Evolutionary conservation across 192 early-diverging fungal genomes (phyloP).

Genomic region (Linderina pennispora): DNA sequence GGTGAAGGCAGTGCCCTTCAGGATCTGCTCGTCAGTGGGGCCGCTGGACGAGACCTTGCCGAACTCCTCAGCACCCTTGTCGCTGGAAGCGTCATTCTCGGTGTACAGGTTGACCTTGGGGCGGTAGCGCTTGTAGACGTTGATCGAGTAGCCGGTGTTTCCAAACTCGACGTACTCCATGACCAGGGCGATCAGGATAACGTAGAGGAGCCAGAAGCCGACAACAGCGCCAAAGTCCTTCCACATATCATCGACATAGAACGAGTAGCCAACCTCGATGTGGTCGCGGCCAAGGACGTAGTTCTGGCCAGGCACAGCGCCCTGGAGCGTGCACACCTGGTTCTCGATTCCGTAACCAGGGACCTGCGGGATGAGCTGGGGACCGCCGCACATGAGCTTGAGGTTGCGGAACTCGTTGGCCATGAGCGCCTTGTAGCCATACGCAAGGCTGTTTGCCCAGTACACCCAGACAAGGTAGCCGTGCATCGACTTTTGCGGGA

Average conservation of each 20-base stretch:
- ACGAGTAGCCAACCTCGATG: constrained; percentile 49
- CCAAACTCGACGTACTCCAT: constrained; percentile 62
- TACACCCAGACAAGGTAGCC: constrained; percentile 61
- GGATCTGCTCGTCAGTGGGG: constrained; percentile 43
- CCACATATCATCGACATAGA: constrained; percentile 54
- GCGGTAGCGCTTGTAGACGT: constrained; percentile 45
- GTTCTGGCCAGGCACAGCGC: constrained; percentile 47
- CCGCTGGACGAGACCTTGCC: constrained; percentile 7
- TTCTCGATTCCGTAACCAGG: constrained; percentile 44
- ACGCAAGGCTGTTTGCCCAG: constrained; percentile 65
- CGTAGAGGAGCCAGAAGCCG: constrained; percentile 37
- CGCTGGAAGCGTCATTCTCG: not conserved
- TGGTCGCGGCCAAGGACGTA: constrained; percentile 60
- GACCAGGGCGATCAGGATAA: constrained; percentile 23
- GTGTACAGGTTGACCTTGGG: constrained; percentile 15
- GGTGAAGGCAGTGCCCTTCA: constrained; percentile 52
- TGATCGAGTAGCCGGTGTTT: constrained; percentile 48
- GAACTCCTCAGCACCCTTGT: constrained; percentile 10
- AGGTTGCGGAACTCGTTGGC: constrained; percentile 63
- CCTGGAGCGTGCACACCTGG: constrained; percentile 61
- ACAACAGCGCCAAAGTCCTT: constrained; percentile 54
- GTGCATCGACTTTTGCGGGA: constrained; percentile 56
- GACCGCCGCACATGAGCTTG: constrained; percentile 19
- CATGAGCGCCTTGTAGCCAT: constrained; percentile 60
- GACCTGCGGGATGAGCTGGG: constrained; percentile 47